Evolutionary conservation across 495 filamentous ascomycete genomes (phyloP).

Genomic region (Penicillium verhagenii): DNA sequence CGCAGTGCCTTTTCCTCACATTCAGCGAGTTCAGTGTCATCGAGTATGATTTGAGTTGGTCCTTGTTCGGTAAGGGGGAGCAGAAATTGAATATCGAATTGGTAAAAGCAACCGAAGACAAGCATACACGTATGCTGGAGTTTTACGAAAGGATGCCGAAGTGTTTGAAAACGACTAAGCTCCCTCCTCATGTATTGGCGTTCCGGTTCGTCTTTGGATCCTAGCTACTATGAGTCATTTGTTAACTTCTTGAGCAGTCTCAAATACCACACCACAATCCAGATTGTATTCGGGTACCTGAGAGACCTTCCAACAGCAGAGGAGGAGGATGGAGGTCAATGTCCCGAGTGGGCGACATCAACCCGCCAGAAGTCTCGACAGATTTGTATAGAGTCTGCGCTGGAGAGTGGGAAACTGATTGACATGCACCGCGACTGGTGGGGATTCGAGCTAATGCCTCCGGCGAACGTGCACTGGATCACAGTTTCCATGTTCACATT

Average conservation of each 20-base stretch:
- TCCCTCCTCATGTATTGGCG: conserved; percentile 28
- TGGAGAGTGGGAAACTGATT: not conserved
- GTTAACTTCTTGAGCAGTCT: conserved; percentile 1
- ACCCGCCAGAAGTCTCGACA: conserved; percentile 1
- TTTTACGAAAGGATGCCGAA: conserved; percentile 34
- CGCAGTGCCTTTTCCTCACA: conserved; percentile 26
- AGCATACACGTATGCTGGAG: conserved; percentile 24
- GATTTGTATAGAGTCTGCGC: conserved; percentile 1
- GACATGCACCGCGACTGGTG: conserved; percentile 6
- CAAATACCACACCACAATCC: conserved; percentile 13
- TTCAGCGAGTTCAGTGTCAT: conserved; percentile 28
- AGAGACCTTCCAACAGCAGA: conserved; percentile 2
- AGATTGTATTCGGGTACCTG: conserved; percentile 7
- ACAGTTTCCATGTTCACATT: conserved; percentile 31
- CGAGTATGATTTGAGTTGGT: conserved; percentile 23
- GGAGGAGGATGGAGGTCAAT: not conserved
- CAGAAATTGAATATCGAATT: conserved; percentile 14
- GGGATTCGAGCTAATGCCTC: conserved; percentile 5
- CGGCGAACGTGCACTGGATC: conserved; percentile 26
- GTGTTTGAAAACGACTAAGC: conserved; percentile 19
- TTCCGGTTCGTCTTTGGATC: conserved; percentile 27
- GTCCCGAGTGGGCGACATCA: not conserved
- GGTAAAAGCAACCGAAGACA: conserved; percentile 12
- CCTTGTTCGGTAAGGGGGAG: conserved; percentile 23
- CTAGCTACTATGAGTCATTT: not conserved